Evolutionary conservation across 2,329 filamentous ascomycete species (phyloP), one percentile per base, ranked within the genome.

Genomic region (Diaporthe helianthi): DNA sequence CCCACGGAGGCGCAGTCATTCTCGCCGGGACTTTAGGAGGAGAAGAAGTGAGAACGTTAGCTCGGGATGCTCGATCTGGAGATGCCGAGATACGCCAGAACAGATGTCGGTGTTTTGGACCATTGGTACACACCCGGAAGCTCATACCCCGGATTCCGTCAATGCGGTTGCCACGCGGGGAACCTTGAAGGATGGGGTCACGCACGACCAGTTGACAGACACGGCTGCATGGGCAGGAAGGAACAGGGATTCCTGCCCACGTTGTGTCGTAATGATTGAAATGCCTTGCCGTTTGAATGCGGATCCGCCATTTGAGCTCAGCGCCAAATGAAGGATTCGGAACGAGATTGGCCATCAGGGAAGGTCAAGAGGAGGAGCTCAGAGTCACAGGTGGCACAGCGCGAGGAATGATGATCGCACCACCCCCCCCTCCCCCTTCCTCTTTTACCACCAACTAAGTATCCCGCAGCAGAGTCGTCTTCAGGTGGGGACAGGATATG

Each of bases 131-230:
- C 29, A n/a, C 44, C 44, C 36, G n/a, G 12, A 19, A 2, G n/a
- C n/a, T 33, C 44, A 49, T 29, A 49, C 58, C 58, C 58, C 58
- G 29, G 44, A 49, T 63, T 49, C 12, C 7, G n/a, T 49, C 58
- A 49, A 63, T 63, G 58, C 58, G 44, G 58, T n/a, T 36, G 29
- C 4, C 58, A 63, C 49, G 51, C 44, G 69, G 60, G 33, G 68
- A 46, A 53, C n/a, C n/a, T n/a, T n/a, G n/a, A n/a, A 52, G 36
- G 36, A 33, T 68, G 51, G 52, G 51, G 33, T 65, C 10, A 29
- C 15, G 15, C 41, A 54, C 64, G 6, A 31, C n/a, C 29, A 24
- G 41, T n/a, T 22, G 33, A n/a, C n/a, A n/a, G n/a, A n/a, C n/a
- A n/a, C n/a, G n/a, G n/a, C n/a, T n/a, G n/a, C n/a, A n/a, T 24